Conservation (phyloP, 257 asterid species). For the Ilex asprella region DNA sequence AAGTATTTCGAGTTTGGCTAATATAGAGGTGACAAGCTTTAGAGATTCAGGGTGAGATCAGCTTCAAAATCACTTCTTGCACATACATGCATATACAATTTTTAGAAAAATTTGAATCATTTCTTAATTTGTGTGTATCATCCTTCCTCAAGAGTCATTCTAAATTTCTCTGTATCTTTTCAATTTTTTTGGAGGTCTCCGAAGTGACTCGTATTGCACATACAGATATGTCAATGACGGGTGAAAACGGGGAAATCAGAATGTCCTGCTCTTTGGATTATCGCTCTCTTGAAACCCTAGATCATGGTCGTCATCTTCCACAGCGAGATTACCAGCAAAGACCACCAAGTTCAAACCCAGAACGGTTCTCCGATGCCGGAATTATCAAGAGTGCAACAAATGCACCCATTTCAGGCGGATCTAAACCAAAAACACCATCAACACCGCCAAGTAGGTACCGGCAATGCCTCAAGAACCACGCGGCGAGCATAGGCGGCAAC, state of each 20-base stretch:
- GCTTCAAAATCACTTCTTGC: no score
- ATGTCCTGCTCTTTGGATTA: slow-evolving; percentile 21
- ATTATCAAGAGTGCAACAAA: neutral
- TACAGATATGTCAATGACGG: slow-evolving; percentile 30
- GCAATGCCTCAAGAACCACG: slow-evolving; percentile 86
- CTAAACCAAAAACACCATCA: slow-evolving; percentile 30
- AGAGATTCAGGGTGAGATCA: no score
- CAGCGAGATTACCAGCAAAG: slow-evolving; percentile 16
- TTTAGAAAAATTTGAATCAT: no score
- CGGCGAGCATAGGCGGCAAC: slow-evolving; percentile 79
- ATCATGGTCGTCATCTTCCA: slow-evolving; percentile 14
- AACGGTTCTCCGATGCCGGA: neutral
- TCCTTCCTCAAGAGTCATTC: no score
- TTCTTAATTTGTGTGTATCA: no score
- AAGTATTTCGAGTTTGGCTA: no score
- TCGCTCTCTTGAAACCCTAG: slow-evolving; percentile 26
- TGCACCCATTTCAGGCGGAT: slow-evolving; percentile 31
- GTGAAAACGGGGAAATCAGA: slow-evolving; percentile 41
- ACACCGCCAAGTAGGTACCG: slow-evolving; percentile 33
- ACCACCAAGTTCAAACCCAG: slow-evolving; percentile 22
- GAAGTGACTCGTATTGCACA: no score
- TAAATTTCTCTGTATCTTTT: no score
- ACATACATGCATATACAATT: no score
- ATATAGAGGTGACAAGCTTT: no score
- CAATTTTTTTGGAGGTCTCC: no score